phyloP scores from a whole-genome alignment of 2,329 filamentous ascomycete species.

The Onygenales sp. region DNA sequence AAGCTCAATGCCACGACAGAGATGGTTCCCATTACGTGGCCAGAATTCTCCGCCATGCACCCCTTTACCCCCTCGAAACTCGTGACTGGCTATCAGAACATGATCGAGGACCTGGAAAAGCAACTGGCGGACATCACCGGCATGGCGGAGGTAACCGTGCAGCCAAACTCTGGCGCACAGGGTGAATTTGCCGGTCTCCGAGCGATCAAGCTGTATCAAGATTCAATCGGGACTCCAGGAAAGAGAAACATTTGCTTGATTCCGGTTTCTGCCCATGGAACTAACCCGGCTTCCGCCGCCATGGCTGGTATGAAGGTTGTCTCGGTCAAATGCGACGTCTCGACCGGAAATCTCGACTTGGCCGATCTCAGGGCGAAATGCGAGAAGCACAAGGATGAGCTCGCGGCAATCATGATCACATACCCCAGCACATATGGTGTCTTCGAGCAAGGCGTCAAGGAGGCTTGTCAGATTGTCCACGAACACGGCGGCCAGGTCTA shows the following conservation, averaged over 20 bases:
- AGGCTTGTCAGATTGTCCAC: constrained; percentile 78
- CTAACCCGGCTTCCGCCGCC: constrained; percentile 87
- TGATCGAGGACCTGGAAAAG: constrained; percentile 63
- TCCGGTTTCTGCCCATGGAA: constrained; percentile 89
- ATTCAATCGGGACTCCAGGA: constrained; percentile 50
- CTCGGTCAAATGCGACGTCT: constrained; percentile 78
- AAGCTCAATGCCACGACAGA: constrained; percentile 91
- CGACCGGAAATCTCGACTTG: constrained; percentile 83
- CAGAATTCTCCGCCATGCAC: constrained; percentile 68
- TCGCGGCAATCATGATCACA: constrained; percentile 92
- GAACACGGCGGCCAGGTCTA: constrained; percentile 85
- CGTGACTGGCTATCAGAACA: constrained; percentile 56
- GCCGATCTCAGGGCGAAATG: constrained; percentile 79
- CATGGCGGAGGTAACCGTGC: constrained; percentile 79
- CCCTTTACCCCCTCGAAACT: constrained; percentile 62
- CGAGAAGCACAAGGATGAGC: constrained; percentile 72
- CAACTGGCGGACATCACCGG: constrained; percentile 78
- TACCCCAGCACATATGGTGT: constrained; percentile 94
- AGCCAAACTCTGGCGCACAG: constrained; percentile 93
- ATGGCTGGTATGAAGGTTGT: constrained; percentile 96
- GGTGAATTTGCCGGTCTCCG: constrained; percentile 88
- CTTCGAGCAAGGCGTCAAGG: constrained; percentile 82
- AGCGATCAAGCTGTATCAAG: constrained; percentile 76
- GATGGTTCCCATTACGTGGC: constrained; percentile 77
- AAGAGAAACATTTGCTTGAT: constrained; percentile 87